Conservation (phyloP, 106 monocot species). For the Dendrobium chrysotoxum region DNA sequence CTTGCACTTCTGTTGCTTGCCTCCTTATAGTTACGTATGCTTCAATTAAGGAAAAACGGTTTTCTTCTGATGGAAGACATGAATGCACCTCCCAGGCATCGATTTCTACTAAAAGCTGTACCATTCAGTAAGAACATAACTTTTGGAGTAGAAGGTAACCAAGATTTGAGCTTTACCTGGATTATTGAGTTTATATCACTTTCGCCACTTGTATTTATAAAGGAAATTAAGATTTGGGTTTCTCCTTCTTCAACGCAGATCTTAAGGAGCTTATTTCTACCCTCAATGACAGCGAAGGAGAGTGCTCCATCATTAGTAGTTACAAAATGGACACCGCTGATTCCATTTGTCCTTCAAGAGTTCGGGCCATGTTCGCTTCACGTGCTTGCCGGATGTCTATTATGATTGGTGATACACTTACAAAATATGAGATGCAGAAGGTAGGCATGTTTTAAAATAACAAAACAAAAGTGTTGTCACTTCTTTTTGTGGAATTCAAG, state of each 20-base stretch:
- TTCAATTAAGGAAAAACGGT: slow-evolving; percentile 78
- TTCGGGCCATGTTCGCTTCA: slow-evolving; percentile 93
- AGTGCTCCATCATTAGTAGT: slow-evolving; percentile 64
- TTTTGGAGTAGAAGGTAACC: slow-evolving; percentile 86
- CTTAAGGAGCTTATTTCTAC: slow-evolving; percentile 87
- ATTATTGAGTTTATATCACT: background rate
- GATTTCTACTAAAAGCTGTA: slow-evolving; percentile 75
- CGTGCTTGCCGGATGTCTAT: slow-evolving; percentile 87
- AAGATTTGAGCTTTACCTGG: background rate
- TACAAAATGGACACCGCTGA: slow-evolving; percentile 77
- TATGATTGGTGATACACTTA: slow-evolving; percentile 85
- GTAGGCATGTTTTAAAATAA: slow-evolving; percentile 27
- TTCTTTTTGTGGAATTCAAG: background rate
- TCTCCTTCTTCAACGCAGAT: slow-evolving; percentile 34
- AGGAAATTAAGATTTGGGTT: background rate
- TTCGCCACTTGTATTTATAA: background rate
- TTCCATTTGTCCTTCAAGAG: slow-evolving; percentile 95
- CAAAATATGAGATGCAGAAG: slow-evolving; percentile 83
- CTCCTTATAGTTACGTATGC: slow-evolving; percentile 7
- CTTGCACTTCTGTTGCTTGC: background rate
- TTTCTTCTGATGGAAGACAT: slow-evolving; percentile 74
- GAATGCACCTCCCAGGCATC: slow-evolving; percentile 70
- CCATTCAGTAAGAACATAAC: slow-evolving; percentile 93
- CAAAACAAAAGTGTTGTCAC: background rate
- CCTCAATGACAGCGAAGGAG: slow-evolving; percentile 77